Evolutionary conservation across 805 yeast genomes (phyloP).

Genomic region (Lachancea dasiensis): DNA sequence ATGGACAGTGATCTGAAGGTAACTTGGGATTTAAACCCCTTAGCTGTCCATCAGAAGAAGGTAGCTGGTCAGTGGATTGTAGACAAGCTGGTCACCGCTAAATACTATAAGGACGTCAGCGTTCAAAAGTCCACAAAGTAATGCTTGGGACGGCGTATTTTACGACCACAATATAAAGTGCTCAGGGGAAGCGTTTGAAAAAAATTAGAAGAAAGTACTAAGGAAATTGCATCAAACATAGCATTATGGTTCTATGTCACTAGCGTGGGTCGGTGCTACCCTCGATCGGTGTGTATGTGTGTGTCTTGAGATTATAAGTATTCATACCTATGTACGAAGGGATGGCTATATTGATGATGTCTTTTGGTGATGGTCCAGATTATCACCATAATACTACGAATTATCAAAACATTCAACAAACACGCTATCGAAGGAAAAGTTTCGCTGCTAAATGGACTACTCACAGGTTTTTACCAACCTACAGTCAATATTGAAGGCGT

Average conservation of each 20-base stretch:
- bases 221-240: too few relatives aligned
- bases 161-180: background rate
- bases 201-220: too few relatives aligned
- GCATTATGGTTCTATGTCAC: too few relatives aligned
- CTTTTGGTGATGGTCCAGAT: too few relatives aligned
- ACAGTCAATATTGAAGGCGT: slow-evolving; percentile 21
- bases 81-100: slow-evolving; percentile 29
- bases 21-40: slow-evolving; percentile 87
- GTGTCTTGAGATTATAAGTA: too few relatives aligned
- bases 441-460: slow-evolving; percentile 5
- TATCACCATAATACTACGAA: too few relatives aligned
- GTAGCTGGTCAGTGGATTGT: slow-evolving; percentile 61
- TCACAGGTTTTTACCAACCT: slow-evolving; percentile 14
- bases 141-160: background rate
- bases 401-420: too few relatives aligned
- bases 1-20: slow-evolving; percentile 69
- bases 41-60: slow-evolving; percentile 69
- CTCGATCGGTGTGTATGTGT: too few relatives aligned
- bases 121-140: background rate
- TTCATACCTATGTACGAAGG: slow-evolving; percentile 1
- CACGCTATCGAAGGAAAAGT: background rate
- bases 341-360: background rate
- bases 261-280: too few relatives aligned
- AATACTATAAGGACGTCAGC: slow-evolving; percentile 17
- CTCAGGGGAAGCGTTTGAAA: background rate